Conservation (phyloP, 345 rosid genomes). For the Physaria fendleri region DNA sequence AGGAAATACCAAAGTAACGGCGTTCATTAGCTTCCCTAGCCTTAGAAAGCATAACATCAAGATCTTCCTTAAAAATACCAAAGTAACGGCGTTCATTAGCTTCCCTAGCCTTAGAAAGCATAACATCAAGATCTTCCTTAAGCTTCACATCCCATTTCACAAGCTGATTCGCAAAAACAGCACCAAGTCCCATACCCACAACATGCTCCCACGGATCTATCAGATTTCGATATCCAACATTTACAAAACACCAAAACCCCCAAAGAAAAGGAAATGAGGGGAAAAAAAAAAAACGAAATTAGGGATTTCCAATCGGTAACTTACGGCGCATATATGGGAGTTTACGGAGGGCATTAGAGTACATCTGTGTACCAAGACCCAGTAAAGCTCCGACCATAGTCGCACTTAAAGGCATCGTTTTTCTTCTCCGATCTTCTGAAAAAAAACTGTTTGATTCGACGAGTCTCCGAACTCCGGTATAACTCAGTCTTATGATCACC, state of each 20-base stretch:
- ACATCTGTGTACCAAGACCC: conserved; percentile 95
- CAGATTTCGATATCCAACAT: not conserved
- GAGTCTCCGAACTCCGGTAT: conserved; percentile 2
- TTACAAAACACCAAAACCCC: not conserved
- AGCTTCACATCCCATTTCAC: conserved; percentile 92
- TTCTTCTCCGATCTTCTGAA: conserved; percentile 13
- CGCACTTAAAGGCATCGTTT: conserved; percentile 63
- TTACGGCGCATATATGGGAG: conserved; percentile 96
- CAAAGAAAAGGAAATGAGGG: not conserved
- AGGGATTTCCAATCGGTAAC: conserved; percentile 4
- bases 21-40: conserved; percentile 96
- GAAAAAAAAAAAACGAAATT: not conserved
- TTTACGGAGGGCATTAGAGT: conserved; percentile 90
- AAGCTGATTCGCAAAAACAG: conserved; percentile 70
- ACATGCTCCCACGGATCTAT: conserved; percentile 98
- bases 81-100: conserved; percentile 99
- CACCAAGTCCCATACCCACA: conserved; percentile 90
- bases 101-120: conserved; percentile 84
- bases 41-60: conserved; percentile 81
- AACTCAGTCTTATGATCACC: no score
- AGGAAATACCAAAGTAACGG: conserved; percentile 67
- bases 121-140: conserved; percentile 74
- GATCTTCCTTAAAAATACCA: conserved; percentile 74
- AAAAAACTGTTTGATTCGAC: not conserved
- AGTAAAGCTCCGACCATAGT: conserved; percentile 73